These are phyloP conservation scores for Gelatoporia subvermispora DNA, from an alignment of 768 basidiomycete species.

Conservation along the genomic window DNA sequence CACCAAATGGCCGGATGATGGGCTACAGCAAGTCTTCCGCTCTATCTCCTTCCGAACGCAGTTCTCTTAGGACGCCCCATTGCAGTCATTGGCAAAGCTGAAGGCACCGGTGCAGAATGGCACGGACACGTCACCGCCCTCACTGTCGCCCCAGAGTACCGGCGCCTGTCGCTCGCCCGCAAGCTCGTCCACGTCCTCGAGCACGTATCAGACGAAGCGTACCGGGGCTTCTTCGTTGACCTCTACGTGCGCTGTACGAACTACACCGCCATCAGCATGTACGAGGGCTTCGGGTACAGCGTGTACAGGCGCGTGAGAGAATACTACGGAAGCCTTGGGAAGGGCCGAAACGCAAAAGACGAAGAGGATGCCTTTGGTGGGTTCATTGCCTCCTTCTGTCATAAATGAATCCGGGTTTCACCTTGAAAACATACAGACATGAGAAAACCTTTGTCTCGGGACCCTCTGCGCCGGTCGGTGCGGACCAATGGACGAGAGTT, in stretches of 20 bases:
- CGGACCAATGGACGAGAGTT: slow-evolving; percentile 70
- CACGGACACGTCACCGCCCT: slow-evolving; percentile 95
- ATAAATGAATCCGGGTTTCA: not conserved
- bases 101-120: slow-evolving; percentile 71
- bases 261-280: slow-evolving; percentile 74
- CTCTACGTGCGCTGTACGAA: slow-evolving; percentile 93
- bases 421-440: slow-evolving; percentile 36
- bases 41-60: slow-evolving; percentile 2
- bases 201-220: slow-evolving; percentile 72
- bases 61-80: not conserved
- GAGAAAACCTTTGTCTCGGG: slow-evolving; percentile 70
- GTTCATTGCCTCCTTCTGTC: not conserved
- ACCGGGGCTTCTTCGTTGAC: slow-evolving; percentile 90
- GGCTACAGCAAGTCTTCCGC: slow-evolving; percentile 70
- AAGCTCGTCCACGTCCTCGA: slow-evolving; percentile 87
- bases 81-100: slow-evolving; percentile 90
- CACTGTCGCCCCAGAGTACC: slow-evolving; percentile 91
- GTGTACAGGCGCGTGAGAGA: slow-evolving; percentile 88
- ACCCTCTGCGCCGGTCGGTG: slow-evolving; percentile 57
- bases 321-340: slow-evolving; percentile 78
- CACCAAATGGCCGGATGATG: slow-evolving; percentile 81
- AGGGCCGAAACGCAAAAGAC: slow-evolving; percentile 71
- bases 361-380: slow-evolving; percentile 90
- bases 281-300: slow-evolving; percentile 89
- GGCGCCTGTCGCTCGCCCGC: slow-evolving; percentile 80